Conservation (phyloP, 176 grass and related monocot genomes). For the Miscanthus lutarioriparius region DNA sequence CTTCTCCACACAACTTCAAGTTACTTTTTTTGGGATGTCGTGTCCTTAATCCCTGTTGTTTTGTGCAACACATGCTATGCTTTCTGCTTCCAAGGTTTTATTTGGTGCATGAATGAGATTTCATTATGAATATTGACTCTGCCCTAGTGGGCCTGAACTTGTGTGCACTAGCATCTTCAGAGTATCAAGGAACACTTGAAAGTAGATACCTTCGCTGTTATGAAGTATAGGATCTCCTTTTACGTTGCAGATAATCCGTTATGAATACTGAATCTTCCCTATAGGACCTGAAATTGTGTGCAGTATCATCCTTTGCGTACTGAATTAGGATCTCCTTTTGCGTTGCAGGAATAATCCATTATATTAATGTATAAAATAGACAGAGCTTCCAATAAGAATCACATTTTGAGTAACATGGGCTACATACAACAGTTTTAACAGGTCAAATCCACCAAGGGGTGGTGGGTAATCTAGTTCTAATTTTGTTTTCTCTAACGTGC, state of each 20-base stretch:
- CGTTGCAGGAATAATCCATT: not conserved
- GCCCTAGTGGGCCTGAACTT: not conserved
- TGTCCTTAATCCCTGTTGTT: constrained; percentile 2
- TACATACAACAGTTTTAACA: not conserved
- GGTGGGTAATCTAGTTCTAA: not conserved
- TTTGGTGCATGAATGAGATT: not conserved
- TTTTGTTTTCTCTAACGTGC: too few relatives aligned
- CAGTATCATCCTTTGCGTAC: not conserved
- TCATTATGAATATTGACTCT: not conserved
- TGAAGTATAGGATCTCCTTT: not conserved
- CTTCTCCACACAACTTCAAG: constrained; percentile 12
- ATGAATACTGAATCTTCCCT: not conserved
- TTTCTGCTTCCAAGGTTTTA: constrained; percentile 16
- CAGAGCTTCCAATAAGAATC: not conserved
- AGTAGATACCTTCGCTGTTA: not conserved
- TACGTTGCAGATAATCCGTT: not conserved
- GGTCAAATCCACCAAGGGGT: not conserved
- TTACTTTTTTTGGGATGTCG: constrained; percentile 18
- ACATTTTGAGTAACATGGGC: not conserved
- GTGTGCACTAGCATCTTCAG: not conserved
- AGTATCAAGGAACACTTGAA: not conserved
- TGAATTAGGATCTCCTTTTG: not conserved
- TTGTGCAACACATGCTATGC: not conserved
- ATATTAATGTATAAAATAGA: not conserved
- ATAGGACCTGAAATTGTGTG: not conserved